These are phyloP conservation scores for Diplocarpon mali DNA, from an alignment of 2,329 filamentous ascomycete genomes.

Conservation along the genomic window DNA sequence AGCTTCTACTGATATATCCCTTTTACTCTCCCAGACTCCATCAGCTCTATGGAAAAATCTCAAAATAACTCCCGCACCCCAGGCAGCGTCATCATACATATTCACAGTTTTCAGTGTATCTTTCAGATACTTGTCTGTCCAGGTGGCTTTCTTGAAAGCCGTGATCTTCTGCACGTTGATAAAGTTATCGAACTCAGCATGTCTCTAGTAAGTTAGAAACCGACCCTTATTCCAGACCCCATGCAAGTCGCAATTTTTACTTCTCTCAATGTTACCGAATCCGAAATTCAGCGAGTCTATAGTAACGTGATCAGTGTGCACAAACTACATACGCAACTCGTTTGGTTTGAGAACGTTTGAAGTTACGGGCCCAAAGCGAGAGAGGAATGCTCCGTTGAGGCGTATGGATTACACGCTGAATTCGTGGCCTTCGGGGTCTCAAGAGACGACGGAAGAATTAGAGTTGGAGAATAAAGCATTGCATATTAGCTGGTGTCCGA, in stretches of 20 bases:
- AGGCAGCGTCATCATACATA: constrained; percentile 25
- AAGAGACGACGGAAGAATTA: constrained; percentile 4
- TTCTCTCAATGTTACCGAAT: constrained; percentile 20
- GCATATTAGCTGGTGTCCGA: constrained; percentile 33
- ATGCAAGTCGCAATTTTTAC: constrained; percentile 29
- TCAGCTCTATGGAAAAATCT: constrained; percentile 24
- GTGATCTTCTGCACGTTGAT: constrained; percentile 31
- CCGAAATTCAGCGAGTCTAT: constrained; percentile 6
- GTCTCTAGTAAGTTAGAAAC: constrained; percentile 32
- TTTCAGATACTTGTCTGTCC: constrained; percentile 18
- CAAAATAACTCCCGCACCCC: constrained; percentile 26
- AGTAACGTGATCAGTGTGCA: constrained; percentile 29
- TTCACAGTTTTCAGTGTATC: constrained; percentile 15
- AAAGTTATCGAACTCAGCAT: constrained; percentile 34
- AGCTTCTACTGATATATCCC: background rate
- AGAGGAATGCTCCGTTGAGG: constrained; percentile 19
- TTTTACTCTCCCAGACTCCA: background rate
- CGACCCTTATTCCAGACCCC: constrained; percentile 30
- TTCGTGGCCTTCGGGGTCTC: constrained; percentile 25
- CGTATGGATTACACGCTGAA: constrained; percentile 25
- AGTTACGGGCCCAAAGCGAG: constrained; percentile 10
- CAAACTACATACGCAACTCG: constrained; percentile 28
- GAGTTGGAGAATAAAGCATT: constrained; percentile 27
- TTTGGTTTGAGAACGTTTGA: constrained; percentile 1
- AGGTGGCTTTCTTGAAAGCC: constrained; percentile 25